Evolutionary conservation across 2,329 filamentous ascomycete species (phyloP).

Genomic region (Xylariaceae sp.): DNA sequence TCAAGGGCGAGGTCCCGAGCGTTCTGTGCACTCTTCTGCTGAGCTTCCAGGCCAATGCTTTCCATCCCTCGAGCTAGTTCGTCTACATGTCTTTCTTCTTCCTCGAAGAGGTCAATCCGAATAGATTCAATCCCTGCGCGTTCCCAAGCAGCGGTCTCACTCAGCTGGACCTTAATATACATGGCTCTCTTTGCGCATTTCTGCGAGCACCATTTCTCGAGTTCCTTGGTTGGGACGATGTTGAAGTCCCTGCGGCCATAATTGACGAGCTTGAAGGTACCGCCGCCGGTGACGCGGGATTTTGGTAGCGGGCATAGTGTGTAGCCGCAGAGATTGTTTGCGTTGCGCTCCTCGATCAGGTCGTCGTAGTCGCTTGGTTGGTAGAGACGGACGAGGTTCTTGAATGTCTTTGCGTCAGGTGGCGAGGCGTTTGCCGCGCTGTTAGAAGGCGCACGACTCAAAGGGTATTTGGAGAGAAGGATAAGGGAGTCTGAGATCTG

Average conservation of each 20-base stretch:
- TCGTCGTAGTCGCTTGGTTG: constrained; percentile 87
- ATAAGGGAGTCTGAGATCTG: constrained; percentile 71
- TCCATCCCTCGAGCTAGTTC: neutral
- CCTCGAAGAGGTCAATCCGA: constrained; percentile 62
- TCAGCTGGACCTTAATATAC: constrained; percentile 85
- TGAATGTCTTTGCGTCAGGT: constrained; percentile 63
- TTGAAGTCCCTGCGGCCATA: constrained; percentile 51
- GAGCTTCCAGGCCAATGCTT: constrained; percentile 2
- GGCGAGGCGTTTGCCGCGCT: constrained; percentile 41
- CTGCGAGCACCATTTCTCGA: constrained; percentile 84
- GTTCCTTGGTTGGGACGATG: constrained; percentile 66
- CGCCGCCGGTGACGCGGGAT: constrained; percentile 50
- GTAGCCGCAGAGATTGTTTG: constrained; percentile 79
- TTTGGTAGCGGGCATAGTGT: constrained; percentile 68
- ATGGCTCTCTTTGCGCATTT: constrained; percentile 74
- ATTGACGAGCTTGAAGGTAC: constrained; percentile 64
- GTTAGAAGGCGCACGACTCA: constrained; percentile 27
- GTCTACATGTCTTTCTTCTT: constrained; percentile 45
- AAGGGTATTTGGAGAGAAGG: constrained; percentile 60
- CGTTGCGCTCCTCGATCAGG: constrained; percentile 83
- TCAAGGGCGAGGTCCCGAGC: constrained; percentile 29
- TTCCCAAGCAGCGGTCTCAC: constrained; percentile 81
- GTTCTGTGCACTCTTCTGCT: constrained; percentile 23
- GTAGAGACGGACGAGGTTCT: constrained; percentile 65
- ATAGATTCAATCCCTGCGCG: constrained; percentile 56